A percentile compares a stretch with the other conserved stretches of the same genome.
Conservation (phyloP, 129 eudicot species). For the Flaveria ramosissima region DNA sequence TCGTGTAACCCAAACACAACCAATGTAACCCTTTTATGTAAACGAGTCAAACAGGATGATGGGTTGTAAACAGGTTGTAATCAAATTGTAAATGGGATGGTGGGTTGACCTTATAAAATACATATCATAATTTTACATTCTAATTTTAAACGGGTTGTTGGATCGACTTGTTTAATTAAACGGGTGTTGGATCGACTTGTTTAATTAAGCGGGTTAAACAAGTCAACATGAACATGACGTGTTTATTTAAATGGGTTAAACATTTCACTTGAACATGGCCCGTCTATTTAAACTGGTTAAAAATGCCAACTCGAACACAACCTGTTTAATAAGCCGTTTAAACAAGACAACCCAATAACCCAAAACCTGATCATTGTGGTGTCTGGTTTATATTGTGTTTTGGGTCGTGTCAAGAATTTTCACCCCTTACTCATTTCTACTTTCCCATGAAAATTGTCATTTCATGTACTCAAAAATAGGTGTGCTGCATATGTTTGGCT, state of each 20-base stretch:
- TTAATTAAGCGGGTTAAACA: background rate
- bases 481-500: slow-evolving; percentile 89
- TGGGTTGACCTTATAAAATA: background rate
- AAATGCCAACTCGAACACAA: background rate
- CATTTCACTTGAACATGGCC: background rate
- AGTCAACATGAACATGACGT: background rate
- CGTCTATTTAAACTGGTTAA: background rate
- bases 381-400: background rate
- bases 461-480: slow-evolving; percentile 41
- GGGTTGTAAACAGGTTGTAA: background rate
- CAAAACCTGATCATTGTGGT: background rate
- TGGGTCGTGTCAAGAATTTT: background rate
- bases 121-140: background rate
- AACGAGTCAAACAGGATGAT: background rate
- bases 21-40: background rate
- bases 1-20: background rate
- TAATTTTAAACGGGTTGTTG: background rate
- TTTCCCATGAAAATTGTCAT: background rate
- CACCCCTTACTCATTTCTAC: background rate
- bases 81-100: background rate
- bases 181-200: background rate
- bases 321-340: background rate
- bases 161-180: background rate
- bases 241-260: background rate
- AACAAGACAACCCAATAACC: background rate